Conservation (phyloP, 2,329 filamentous ascomycete genomes). For the Rhinocladiella mackenziei region DNA sequence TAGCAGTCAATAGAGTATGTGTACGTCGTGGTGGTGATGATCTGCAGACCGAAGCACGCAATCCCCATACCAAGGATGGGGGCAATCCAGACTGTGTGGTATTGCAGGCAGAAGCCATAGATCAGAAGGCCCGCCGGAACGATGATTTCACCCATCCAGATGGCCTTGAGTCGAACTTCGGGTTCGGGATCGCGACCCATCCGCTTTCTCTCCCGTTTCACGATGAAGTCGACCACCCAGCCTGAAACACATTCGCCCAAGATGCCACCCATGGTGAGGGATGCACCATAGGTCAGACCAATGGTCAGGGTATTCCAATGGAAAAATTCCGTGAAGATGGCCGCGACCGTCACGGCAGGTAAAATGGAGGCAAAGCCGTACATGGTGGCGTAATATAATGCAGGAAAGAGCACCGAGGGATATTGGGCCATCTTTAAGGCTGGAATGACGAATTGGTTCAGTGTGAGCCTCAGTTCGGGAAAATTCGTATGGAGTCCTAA, state of each 20-base stretch:
- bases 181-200: constrained; percentile 27
- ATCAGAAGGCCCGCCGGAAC: constrained; percentile 33
- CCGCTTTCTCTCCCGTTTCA: constrained; percentile 21
- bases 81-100: constrained; percentile 31
- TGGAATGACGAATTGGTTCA: constrained; percentile 29
- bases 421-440: constrained; percentile 33
- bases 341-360: constrained; percentile 34
- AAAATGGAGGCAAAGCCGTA: constrained; percentile 35
- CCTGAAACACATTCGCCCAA: constrained; percentile 30
- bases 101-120: constrained; percentile 34
- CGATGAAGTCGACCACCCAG: constrained; percentile 28
- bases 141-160: constrained; percentile 31
- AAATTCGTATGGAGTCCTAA: constrained; percentile 22
- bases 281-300: constrained; percentile 33
- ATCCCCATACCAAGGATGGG: constrained; percentile 31
- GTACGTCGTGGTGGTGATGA: constrained; percentile 30
- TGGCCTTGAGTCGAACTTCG: constrained; percentile 31
- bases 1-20: constrained; percentile 32
- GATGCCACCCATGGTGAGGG: constrained; percentile 30
- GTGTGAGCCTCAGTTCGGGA: constrained; percentile 16
- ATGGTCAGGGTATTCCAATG: constrained; percentile 33
- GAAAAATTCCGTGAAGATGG: constrained; percentile 33
- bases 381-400: constrained; percentile 33
- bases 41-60: constrained; percentile 31
- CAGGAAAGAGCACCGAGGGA: constrained; percentile 34